Evolutionary conservation across 192 early-diverging fungal species (phyloP).

Genomic region (Linnemannia hyalina): DNA sequence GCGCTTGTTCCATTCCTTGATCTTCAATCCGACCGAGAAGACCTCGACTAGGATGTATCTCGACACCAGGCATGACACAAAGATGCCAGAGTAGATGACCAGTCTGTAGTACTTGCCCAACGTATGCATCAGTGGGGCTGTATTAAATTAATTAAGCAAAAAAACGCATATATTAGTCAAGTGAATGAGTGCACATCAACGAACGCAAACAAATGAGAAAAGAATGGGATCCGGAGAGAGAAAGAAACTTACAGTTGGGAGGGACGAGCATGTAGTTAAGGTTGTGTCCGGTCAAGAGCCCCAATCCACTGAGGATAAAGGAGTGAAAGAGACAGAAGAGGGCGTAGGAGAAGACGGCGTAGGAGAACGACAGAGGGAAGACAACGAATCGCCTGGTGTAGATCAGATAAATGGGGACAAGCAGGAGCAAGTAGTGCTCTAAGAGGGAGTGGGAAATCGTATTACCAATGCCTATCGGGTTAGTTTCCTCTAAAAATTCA

Average conservation of each 20-base stretch:
- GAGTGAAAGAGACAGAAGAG: slow-evolving; percentile 66
- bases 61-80: slow-evolving; percentile 32
- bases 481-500: not conserved
- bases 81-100: slow-evolving; percentile 21
- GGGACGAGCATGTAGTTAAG: slow-evolving; percentile 69
- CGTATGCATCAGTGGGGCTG: slow-evolving; percentile 40
- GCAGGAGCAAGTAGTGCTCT: slow-evolving; percentile 65
- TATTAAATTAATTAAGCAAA: not conserved
- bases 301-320: slow-evolving; percentile 58
- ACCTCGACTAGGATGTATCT: slow-evolving; percentile 49
- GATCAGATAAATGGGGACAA: slow-evolving; percentile 66
- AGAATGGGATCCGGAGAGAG: not conserved
- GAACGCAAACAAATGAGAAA: not conserved
- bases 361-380: slow-evolving; percentile 59
- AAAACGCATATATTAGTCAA: not conserved
- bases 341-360: slow-evolving; percentile 65
- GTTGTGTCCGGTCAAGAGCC: slow-evolving; percentile 63
- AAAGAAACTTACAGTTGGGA: slow-evolving; percentile 60
- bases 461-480: slow-evolving; percentile 1
- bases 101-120: slow-evolving; percentile 54
- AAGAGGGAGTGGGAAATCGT: not conserved
- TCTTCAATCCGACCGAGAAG: slow-evolving; percentile 35
- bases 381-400: slow-evolving; percentile 65
- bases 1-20: slow-evolving; percentile 41
- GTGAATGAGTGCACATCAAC: not conserved